A percentile compares a stretch with the other conserved stretches of the same genome.
phyloP scores from a whole-genome alignment of 2,329 filamentous ascomycete genomes.

The Ascochyta koolunga region DNA sequence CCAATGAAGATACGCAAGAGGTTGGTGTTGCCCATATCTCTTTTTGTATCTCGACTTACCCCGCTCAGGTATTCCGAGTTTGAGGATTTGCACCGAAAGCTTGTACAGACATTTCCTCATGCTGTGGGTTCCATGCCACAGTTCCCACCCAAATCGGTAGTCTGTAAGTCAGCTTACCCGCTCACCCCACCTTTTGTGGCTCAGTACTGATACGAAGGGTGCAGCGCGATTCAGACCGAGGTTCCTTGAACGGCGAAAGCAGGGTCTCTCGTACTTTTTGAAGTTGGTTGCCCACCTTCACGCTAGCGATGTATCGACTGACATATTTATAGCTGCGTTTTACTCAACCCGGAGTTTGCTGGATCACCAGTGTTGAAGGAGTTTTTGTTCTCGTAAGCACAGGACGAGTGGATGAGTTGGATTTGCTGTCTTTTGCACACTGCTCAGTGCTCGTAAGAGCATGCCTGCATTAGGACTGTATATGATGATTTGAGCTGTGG shows the following conservation, averaged over 20 bases:
- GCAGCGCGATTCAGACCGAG: conserved; percentile 72
- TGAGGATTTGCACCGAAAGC: conserved; percentile 75
- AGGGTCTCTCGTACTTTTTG: conserved; percentile 88
- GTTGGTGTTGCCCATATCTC: conserved; percentile 39
- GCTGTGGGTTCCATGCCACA: conserved; percentile 86
- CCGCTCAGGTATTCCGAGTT: conserved; percentile 84
- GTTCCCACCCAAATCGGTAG: conserved; percentile 87
- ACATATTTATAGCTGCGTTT: conserved; percentile 70
- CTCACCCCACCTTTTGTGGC: conserved; percentile 24
- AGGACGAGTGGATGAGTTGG: not conserved
- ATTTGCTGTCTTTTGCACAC: not conserved
- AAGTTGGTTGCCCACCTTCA: conserved; percentile 63
- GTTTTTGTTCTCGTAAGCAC: conserved; percentile 71
- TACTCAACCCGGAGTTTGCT: conserved; percentile 92
- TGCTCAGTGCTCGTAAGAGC: not conserved
- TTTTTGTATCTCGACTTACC: conserved; percentile 25
- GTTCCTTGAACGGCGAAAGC: conserved; percentile 84
- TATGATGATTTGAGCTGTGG: not conserved
- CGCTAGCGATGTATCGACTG: conserved; percentile 35
- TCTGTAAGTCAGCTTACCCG: conserved; percentile 64
- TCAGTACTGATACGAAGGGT: conserved; percentile 24
- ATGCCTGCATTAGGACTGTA: not conserved
- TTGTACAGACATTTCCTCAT: conserved; percentile 81
- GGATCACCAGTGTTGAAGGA: conserved; percentile 90
- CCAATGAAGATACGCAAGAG: conserved; percentile 66